Conservation (phyloP, 192 early-diverging fungal genomes). For the Chytriomyces sp. region DNA sequence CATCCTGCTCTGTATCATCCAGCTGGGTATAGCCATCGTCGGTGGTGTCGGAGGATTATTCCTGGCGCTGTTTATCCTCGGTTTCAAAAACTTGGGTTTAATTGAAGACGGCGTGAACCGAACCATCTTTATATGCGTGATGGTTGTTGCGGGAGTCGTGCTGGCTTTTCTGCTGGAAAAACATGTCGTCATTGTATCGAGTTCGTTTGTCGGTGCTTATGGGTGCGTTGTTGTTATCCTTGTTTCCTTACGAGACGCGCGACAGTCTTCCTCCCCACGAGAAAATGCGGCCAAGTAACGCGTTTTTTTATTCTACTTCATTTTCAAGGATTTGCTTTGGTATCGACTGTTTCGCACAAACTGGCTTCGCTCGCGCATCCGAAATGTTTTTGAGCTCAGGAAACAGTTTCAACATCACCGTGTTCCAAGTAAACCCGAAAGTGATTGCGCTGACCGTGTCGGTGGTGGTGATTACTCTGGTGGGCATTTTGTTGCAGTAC, state of each 20-base stretch:
- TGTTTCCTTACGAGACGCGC: background rate
- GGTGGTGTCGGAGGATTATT: slow-evolving; percentile 33
- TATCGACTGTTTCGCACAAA: slow-evolving; percentile 77
- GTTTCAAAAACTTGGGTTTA: background rate
- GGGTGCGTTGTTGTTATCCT: slow-evolving; percentile 8
- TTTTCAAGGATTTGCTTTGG: slow-evolving; percentile 66
- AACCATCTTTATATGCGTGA: slow-evolving; percentile 65
- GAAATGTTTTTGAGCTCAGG: slow-evolving; percentile 27
- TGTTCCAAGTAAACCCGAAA: slow-evolving; percentile 18
- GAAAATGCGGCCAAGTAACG: too few relatives aligned
- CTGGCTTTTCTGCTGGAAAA: slow-evolving; percentile 68
- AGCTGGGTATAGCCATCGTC: slow-evolving; percentile 25
- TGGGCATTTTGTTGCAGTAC: slow-evolving; percentile 72
- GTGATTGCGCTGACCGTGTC: slow-evolving; percentile 25
- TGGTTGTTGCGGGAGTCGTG: slow-evolving; percentile 64
- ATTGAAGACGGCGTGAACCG: slow-evolving; percentile 20
- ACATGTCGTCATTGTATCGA: slow-evolving; percentile 68
- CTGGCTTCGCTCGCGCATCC: slow-evolving; percentile 64
- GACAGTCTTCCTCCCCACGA: too few relatives aligned
- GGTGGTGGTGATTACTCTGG: slow-evolving; percentile 29
- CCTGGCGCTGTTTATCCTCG: slow-evolving; percentile 33
- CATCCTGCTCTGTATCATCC: slow-evolving; percentile 28
- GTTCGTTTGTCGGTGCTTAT: slow-evolving; percentile 77
- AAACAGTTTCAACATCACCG: background rate
- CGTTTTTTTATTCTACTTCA: background rate